These are phyloP conservation scores for Serendipita sp. DNA, from an alignment of 1,284 basidiomycete species.

Conservation along the genomic window DNA sequence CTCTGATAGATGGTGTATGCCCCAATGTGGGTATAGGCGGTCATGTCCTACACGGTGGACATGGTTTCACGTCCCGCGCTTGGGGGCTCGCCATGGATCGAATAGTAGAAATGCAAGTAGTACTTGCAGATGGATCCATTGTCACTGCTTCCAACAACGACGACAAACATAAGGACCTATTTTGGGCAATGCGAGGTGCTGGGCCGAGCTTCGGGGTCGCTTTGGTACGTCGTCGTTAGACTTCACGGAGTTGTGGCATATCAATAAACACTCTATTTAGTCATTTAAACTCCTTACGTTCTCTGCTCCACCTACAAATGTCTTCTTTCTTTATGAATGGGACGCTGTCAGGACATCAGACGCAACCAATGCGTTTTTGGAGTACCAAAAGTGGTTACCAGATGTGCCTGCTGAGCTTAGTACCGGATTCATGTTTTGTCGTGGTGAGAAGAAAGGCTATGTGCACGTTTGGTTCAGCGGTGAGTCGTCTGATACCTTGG, in stretches of 20 bases:
- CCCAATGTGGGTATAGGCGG: background rate
- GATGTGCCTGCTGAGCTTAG: background rate
- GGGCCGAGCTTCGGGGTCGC: conserved; percentile 74
- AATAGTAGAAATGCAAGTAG: conserved; percentile 73
- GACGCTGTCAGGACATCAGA: background rate
- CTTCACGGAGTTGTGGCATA: conserved; percentile 9
- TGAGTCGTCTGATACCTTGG: no score
- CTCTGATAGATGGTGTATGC: background rate
- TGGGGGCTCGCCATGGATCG: conserved; percentile 77
- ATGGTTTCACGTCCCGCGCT: conserved; percentile 74
- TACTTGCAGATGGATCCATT: conserved; percentile 65
- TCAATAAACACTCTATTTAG: background rate
- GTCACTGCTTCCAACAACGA: conserved; percentile 40
- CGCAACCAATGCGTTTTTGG: background rate
- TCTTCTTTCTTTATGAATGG: background rate
- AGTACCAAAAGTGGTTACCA: background rate
- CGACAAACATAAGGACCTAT: conserved; percentile 42
- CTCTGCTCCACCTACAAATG: background rate
- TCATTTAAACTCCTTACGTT: background rate
- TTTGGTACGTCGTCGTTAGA: conserved; percentile 21
- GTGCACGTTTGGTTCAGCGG: background rate
- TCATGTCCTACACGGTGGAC: conserved; percentile 41
- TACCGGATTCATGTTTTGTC: background rate
- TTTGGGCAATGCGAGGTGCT: conserved; percentile 82
- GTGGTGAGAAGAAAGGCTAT: background rate